A percentile compares a stretch with the other conserved stretches of the same genome.
Conservation (phyloP, 768 basidiomycete species). For the Pholiota molesta region DNA sequence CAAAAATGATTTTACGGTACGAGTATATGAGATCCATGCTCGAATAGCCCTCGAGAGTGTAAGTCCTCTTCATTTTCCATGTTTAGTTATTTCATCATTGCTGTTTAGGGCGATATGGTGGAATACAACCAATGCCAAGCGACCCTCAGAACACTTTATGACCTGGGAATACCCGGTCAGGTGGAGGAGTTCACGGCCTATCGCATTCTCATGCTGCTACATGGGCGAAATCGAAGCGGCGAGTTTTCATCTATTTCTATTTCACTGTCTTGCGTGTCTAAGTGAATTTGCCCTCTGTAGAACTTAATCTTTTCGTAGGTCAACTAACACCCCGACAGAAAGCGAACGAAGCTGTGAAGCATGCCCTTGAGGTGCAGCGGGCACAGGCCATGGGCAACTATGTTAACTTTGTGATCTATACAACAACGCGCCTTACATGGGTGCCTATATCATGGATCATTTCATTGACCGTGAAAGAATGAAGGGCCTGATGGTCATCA, state of each 20-base stretch:
- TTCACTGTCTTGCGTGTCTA: not conserved
- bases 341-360: slow-evolving; percentile 74
- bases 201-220: slow-evolving; percentile 93
- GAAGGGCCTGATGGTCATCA: slow-evolving; percentile 84
- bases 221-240: slow-evolving; percentile 95
- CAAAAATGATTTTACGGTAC: slow-evolving; percentile 96
- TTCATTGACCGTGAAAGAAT: slow-evolving; percentile 92
- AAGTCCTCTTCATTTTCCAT: slow-evolving; percentile 10
- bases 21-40: slow-evolving; percentile 98
- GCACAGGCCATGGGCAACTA: slow-evolving; percentile 94
- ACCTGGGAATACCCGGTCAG: slow-evolving; percentile 89
- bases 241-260: slow-evolving; percentile 25
- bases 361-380: slow-evolving; percentile 88
- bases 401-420: slow-evolving; percentile 88
- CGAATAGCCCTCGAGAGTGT: slow-evolving; percentile 78
- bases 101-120: slow-evolving; percentile 86
- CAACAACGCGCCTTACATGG: slow-evolving; percentile 90
- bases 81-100: slow-evolving; percentile 5
- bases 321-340: slow-evolving; percentile 95
- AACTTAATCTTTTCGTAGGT: slow-evolving; percentile 96
- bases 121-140: slow-evolving; percentile 99
- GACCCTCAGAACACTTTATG: slow-evolving; percentile 86
- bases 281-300: slow-evolving; percentile 40
- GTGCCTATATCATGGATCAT: slow-evolving; percentile 98
- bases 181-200: slow-evolving; percentile 97